These are phyloP conservation scores for Vitis cinerea DNA, from an alignment of 164 flowering plant genomes.

Conservation along the genomic window DNA sequence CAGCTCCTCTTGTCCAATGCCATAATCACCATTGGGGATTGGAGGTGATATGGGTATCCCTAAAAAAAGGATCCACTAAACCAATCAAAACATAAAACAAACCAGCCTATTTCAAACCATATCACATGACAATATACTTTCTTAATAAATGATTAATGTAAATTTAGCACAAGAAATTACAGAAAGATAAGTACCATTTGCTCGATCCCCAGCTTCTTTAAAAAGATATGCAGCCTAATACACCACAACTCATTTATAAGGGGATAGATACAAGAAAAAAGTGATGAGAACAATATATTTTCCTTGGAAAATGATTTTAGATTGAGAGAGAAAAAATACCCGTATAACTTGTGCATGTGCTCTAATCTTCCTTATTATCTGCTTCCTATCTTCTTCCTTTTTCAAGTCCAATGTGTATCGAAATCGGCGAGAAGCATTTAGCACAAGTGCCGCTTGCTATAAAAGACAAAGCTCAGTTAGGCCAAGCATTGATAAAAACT, in stretches of 20 bases:
- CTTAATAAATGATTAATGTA: neutral
- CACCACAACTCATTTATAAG: conserved; percentile 5
- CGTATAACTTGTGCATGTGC: conserved; percentile 91
- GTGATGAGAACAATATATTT: neutral
- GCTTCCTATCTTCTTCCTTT: conserved; percentile 75
- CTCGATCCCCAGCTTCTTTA: conserved; percentile 56
- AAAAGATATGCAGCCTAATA: conserved; percentile 88
- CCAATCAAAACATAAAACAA: neutral
- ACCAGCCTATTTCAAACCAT: neutral
- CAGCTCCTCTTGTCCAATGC: conserved; percentile 61
- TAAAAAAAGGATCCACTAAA: conserved; percentile 13
- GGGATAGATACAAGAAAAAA: neutral
- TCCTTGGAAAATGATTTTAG: neutral
- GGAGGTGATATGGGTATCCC: conserved; percentile 25
- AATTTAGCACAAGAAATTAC: neutral
- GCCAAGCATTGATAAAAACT: neutral
- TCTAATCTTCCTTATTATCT: conserved; percentile 69
- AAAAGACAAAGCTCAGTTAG: conserved; percentile 9
- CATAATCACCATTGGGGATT: conserved; percentile 47
- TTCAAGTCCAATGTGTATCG: conserved; percentile 93
- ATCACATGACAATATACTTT: neutral
- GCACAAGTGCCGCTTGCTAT: conserved; percentile 96
- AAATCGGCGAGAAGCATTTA: conserved; percentile 97
- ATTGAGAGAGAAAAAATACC: conserved; percentile 32
- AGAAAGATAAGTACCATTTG: conserved; percentile 38